These are phyloP conservation scores for Yamadazyma pseudoaaseri DNA, from an alignment of 1,139 yeast genomes.

Conservation along the genomic window DNA sequence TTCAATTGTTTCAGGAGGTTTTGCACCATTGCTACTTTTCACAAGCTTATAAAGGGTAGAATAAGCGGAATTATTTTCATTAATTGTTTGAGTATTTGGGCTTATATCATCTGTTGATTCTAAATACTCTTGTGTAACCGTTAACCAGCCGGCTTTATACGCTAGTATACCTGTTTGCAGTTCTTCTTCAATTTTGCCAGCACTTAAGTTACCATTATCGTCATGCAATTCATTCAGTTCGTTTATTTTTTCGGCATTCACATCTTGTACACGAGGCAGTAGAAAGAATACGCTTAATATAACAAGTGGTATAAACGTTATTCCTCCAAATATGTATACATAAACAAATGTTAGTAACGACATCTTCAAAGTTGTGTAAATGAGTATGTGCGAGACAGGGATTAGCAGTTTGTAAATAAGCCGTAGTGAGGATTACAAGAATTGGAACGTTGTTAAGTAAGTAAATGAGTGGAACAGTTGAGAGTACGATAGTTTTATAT, in stretches of 20 bases:
- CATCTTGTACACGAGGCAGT: constrained; percentile 25
- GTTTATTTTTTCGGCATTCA: background rate
- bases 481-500: too few species aligned
- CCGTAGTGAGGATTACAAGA: too few species aligned
- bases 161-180: constrained; percentile 62
- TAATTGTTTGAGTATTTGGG: constrained; percentile 33
- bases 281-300: constrained; percentile 34
- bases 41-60: constrained; percentile 60
- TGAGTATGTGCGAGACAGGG: too few species aligned
- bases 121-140: constrained; percentile 75
- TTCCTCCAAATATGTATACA: constrained; percentile 66
- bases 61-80: constrained; percentile 54
- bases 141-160: constrained; percentile 74
- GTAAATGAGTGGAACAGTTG: too few species aligned
- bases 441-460: too few species aligned
- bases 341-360: constrained; percentile 10
- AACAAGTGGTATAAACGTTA: constrained; percentile 69
- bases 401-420: too few species aligned
- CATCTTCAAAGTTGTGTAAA: too few species aligned
- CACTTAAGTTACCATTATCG: constrained; percentile 37
- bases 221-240: constrained; percentile 14
- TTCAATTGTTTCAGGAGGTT: constrained; percentile 5
- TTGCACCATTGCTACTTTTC: constrained; percentile 24
- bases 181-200: constrained; percentile 63
- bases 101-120: constrained; percentile 41